Conservation (phyloP, 2,329 filamentous ascomycete species). For the Colletotrichum spaethianum region DNA sequence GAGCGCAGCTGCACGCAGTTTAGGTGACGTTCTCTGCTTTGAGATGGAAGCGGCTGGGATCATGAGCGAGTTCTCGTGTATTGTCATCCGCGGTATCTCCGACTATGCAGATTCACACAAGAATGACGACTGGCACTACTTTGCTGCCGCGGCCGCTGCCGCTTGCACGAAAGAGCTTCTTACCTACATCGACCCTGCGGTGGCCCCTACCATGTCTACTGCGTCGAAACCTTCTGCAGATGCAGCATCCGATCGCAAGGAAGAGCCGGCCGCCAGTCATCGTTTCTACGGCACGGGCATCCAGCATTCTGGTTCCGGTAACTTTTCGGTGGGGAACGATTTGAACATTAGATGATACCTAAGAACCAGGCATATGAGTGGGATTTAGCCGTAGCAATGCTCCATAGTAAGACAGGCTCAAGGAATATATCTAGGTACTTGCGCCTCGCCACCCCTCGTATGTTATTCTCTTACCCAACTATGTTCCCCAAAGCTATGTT, state of each 20-base stretch:
- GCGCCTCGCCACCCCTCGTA: too few relatives aligned
- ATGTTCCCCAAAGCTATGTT: too few relatives aligned
- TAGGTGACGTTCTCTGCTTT: constrained; percentile 39
- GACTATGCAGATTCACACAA: constrained; percentile 46
- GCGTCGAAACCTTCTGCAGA: neutral
- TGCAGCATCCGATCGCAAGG: neutral
- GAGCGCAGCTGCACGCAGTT: neutral
- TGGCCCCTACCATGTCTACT: neutral
- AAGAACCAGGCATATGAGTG: neutral
- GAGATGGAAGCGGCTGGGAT: constrained; percentile 45
- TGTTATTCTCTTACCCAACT: too few relatives aligned
- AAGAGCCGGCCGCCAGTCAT: neutral
- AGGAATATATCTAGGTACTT: too few relatives aligned
- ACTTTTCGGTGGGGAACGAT: neutral
- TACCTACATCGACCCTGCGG: neutral
- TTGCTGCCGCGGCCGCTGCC: constrained; percentile 42
- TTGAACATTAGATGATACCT: neutral
- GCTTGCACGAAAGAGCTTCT: neutral
- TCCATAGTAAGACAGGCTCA: neutral
- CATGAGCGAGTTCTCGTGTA: constrained; percentile 38
- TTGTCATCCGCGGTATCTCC: constrained; percentile 30
- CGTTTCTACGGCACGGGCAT: neutral
- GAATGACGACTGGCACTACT: constrained; percentile 44
- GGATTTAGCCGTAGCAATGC: neutral
- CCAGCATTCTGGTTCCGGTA: neutral